Evolutionary conservation across 2,329 filamentous ascomycete species (phyloP), one percentile per base, ranked within the genome.

Genomic region (Lomentospora prolificans): DNA sequence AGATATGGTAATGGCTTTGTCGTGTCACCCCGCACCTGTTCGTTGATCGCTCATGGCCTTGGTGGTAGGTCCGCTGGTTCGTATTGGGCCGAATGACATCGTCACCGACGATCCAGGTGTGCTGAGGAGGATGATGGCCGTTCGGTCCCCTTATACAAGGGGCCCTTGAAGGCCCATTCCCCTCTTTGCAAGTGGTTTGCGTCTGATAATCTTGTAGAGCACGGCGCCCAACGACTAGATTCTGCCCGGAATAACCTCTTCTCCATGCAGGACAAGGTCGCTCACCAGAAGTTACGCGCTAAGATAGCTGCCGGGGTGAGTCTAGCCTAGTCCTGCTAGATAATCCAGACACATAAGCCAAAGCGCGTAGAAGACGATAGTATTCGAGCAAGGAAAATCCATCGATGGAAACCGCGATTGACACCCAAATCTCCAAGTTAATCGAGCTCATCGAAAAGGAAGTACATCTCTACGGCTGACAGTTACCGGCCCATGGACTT

Each of bases 221-320:
- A 80, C 61, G 67, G 71, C 56, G 73, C 71, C 4, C 69, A 75
- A 55, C 71, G 74, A 9, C 70, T 85, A 58, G 75, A 83, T 57
- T 75, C 77, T 0, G 70, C 75, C 14, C 68, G 73, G 25, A 75
- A 81, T 59, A 80, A 77, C 57, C 70, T 83, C 3, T 72, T 81
- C 30, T 78, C 75, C 1, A 68, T 73, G 39, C 69, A 73, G 41
- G 70, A 82, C 56, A 75, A 77, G 39, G 69, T 63, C 12, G 65
- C 67, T 46, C 78, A 75, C 63, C 65, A 61, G 4, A 61, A 63
- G 48, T 62, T 76, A 30, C 69, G 72, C 10, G 70, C 73, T 14
- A 77, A 78, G 60, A 75, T 81, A 70, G 72, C 75, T 4, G 67
- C 74, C 2, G 80, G 76, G 58, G 31, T 61, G 65, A 50, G 64